Evolutionary conservation across 140 eudicot species (phyloP), one percentile per base, ranked within the genome.

Genomic region (Flaveria floridana): DNA sequence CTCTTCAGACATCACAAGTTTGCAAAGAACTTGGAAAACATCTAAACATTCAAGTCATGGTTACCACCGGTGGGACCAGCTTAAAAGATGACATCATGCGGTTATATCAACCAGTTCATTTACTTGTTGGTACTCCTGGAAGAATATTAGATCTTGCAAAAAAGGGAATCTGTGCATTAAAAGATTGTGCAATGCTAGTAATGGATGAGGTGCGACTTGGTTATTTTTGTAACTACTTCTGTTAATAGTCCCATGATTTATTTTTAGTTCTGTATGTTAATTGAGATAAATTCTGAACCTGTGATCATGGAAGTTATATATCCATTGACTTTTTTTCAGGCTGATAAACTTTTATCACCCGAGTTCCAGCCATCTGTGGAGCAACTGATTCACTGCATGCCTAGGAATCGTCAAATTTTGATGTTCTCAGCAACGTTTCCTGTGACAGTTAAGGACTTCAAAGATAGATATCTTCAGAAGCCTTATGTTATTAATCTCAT

Each of bases 381-480:
- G 85, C 96, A 93, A 83, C 87, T 93, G 69, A 93, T 93, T 79
- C 85, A 80, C 59, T 93, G 86, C 78, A 41, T 86, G 88, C 88
- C 96, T 21, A 26, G 83, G 42, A 86, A 79, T 79, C 96, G 98
- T 39, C 98, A 93, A 78, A 85, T 93, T 66, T 86, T 93, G 79
- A 93, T 93, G 98, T 93, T 89, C 82, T 93, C 98, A 78, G 98
- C 98, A 81, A 93, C 98, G 4, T 93, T 93, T 82, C 98, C 98
- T 26, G 97, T 93, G 30, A 90, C 97, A 3, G 98, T 93, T 6
- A 90, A 93, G 82, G 98, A 93, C 79, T 93, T 93, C 18, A 93
- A 84, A 80, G 97, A 93, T 65, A 85, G 91, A 88, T 93, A 81
- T 64, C 79, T 93, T 67, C 81, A 80, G 34, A 93, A 90, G 80